These are phyloP conservation scores for Annulohypoxylon maeteangense DNA, from an alignment of 495 filamentous ascomycete species.

Conservation along the genomic window DNA sequence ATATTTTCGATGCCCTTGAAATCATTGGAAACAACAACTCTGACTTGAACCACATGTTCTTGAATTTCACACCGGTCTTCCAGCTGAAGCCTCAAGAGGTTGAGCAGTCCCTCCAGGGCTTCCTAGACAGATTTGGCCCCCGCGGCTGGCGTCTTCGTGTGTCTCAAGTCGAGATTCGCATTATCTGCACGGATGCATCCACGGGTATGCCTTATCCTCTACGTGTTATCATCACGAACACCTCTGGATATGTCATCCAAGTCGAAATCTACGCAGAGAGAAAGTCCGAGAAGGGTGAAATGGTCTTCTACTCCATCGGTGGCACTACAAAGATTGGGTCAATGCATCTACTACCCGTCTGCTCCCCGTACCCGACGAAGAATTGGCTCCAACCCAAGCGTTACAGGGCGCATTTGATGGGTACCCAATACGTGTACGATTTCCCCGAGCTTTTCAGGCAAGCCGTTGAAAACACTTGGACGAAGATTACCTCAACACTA, in stretches of 20 bases:
- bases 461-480: slow-evolving; percentile 96
- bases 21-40: slow-evolving; percentile 99
- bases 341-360: slow-evolving; percentile 92
- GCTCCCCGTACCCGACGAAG: slow-evolving; percentile 95
- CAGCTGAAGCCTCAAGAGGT: slow-evolving; percentile 90
- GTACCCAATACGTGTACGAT: slow-evolving; percentile 98
- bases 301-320: slow-evolving; percentile 98
- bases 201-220: slow-evolving; percentile 91
- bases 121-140: slow-evolving; percentile 94
- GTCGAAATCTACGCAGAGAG: slow-evolving; percentile 97
- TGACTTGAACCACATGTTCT: slow-evolving; percentile 99
- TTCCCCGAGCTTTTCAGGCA: slow-evolving; percentile 99
- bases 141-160: slow-evolving; percentile 97
- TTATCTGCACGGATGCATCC: slow-evolving; percentile 89
- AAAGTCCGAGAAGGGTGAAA: slow-evolving; percentile 96
- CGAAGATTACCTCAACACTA: slow-evolving; percentile 73
- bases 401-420: slow-evolving; percentile 99
- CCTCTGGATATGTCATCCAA: slow-evolving; percentile 97
- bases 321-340: slow-evolving; percentile 93
- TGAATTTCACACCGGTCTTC: slow-evolving; percentile 98
- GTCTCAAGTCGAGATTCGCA: slow-evolving; percentile 97
- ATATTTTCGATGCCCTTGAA: slow-evolving; percentile 96
- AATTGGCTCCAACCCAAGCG: slow-evolving; percentile 98
- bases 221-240: slow-evolving; percentile 97
- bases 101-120: slow-evolving; percentile 91